A percentile compares a stretch with the other conserved stretches of the same genome.
phyloP scores from a whole-genome alignment of 768 basidiomycete genomes.

The Albatrellus ellisii region DNA sequence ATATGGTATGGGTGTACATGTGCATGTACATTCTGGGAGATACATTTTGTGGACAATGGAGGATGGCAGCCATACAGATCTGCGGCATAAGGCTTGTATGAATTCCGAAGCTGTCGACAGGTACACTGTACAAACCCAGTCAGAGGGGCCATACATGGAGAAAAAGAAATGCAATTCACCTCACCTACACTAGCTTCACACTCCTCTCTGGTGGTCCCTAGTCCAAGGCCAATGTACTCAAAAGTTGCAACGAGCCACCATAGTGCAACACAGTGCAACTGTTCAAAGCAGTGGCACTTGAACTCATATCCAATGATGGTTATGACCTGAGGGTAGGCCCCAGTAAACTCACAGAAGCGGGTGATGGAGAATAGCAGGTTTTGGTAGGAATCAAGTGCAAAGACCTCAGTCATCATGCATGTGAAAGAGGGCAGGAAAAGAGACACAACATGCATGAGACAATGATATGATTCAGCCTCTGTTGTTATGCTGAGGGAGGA shows the following conservation, averaged over 20 bases:
- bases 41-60: constrained; percentile 55
- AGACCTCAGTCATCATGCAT: constrained; percentile 62
- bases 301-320: constrained; percentile 90
- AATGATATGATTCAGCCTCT: constrained; percentile 86
- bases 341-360: constrained; percentile 76
- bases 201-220: constrained; percentile 29
- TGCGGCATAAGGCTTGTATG: constrained; percentile 60
- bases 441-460: constrained; percentile 53
- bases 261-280: constrained; percentile 75
- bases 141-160: constrained; percentile 7
- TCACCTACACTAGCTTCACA: constrained; percentile 56
- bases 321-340: constrained; percentile 60
- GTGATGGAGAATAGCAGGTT: constrained; percentile 86
- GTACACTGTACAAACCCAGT: constrained; percentile 1
- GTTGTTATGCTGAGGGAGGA: constrained; percentile 57
- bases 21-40: constrained; percentile 48
- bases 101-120: constrained; percentile 45
- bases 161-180: constrained; percentile 33
- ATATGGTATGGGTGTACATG: constrained; percentile 75
- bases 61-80: constrained; percentile 85
- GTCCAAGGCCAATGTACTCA: constrained; percentile 73
- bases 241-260: constrained; percentile 59
- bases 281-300: constrained; percentile 69
- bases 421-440: constrained; percentile 33
- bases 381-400: constrained; percentile 84